Evolutionary conservation across 176 grass and related monocot genomes (phyloP).

Genomic region (Phyllostachys edulis): DNA sequence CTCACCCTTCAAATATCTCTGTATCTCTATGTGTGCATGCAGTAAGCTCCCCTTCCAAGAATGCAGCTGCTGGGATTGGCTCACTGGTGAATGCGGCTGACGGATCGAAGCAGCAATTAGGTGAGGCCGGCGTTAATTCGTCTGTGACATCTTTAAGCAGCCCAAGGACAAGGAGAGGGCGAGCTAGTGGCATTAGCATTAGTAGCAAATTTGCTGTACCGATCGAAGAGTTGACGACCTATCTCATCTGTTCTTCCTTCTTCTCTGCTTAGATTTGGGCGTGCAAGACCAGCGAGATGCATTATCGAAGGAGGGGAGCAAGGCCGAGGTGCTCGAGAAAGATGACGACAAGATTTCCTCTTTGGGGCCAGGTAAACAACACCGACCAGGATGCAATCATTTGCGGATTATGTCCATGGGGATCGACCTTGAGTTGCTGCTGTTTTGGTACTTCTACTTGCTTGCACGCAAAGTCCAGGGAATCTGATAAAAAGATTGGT

Average conservation of each 20-base stretch:
- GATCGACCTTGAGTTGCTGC: neutral
- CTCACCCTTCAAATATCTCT: neutral
- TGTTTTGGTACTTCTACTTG: neutral
- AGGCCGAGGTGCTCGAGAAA: constrained; percentile 38
- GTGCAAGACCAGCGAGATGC: neutral
- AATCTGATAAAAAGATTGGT: constrained; percentile 15
- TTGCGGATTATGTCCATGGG: constrained; percentile 1
- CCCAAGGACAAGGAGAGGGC: neutral
- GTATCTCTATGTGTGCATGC: neutral
- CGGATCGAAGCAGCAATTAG: constrained; percentile 14
- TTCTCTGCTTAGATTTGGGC: constrained; percentile 31
- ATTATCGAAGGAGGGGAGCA: constrained; percentile 37
- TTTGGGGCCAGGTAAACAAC: constrained; percentile 13
- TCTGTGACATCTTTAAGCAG: constrained; percentile 2
- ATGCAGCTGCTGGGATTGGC: constrained; percentile 28
- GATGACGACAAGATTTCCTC: constrained; percentile 19
- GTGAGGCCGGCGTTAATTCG: constrained; percentile 19
- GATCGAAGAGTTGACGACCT: neutral
- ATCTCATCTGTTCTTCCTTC: neutral
- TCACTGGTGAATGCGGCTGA: neutral
- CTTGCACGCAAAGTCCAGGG: constrained; percentile 17
- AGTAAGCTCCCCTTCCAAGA: constrained; percentile 23
- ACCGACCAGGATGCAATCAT: neutral
- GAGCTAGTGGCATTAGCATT: neutral
- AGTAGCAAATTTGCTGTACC: neutral